These are phyloP conservation scores for Phytophthora aleatoria DNA, from an alignment of 352 stramenopile genomes.

Conservation along the genomic window DNA sequence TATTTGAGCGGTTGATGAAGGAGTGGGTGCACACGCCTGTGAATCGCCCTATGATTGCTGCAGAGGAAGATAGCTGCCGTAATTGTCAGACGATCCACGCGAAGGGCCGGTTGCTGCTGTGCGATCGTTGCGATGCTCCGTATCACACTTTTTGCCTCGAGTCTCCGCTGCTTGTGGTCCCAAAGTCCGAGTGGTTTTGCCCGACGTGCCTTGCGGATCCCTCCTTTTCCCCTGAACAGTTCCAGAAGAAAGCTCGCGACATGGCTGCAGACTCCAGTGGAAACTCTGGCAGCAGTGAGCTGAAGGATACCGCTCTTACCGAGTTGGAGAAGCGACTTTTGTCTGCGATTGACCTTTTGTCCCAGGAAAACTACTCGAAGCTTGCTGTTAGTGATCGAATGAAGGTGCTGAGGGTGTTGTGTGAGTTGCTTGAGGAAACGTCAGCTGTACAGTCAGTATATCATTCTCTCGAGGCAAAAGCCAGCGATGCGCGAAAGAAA, in stretches of 20 bases:
- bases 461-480: constrained; percentile 65
- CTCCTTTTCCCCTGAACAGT: constrained; percentile 56
- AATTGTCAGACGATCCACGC: constrained; percentile 76
- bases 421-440: constrained; percentile 66
- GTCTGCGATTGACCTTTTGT: constrained; percentile 64
- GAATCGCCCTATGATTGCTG: constrained; percentile 57
- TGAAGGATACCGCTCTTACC: constrained; percentile 53
- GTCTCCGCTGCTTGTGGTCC: constrained; percentile 59
- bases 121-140: constrained; percentile 82
- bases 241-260: constrained; percentile 49
- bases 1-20: constrained; percentile 83
- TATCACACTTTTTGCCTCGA: constrained; percentile 85
- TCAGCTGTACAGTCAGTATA: constrained; percentile 64
- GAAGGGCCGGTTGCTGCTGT: constrained; percentile 68
- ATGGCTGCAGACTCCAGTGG: constrained; percentile 22
- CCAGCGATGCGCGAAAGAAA: constrained; percentile 58
- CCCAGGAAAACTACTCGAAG: constrained; percentile 70
- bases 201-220: constrained; percentile 61
- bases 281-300: constrained; percentile 12
- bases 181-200: constrained; percentile 80
- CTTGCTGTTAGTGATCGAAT: constrained; percentile 59
- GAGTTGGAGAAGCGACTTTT: constrained; percentile 72
- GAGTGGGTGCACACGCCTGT: constrained; percentile 75
- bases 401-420: constrained; percentile 61
- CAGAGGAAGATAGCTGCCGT: constrained; percentile 81